Evolutionary conservation across 2,329 filamentous ascomycete species (phyloP).

Genomic region (Dendrostoma leiphaemia): DNA sequence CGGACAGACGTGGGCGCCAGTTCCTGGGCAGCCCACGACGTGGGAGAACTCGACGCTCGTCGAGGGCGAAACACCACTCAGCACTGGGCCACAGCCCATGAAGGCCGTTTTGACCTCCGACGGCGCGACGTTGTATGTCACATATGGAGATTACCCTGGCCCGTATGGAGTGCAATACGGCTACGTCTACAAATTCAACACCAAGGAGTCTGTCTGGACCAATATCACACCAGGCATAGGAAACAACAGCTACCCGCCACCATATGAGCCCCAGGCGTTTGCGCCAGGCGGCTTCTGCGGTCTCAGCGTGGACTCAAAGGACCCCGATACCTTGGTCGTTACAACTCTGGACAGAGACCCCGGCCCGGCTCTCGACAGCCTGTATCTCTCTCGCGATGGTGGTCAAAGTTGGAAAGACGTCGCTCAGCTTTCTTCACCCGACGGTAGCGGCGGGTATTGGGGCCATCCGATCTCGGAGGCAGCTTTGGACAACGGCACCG

Average conservation of each 20-base stretch:
- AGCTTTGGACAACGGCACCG: slow-evolving; percentile 1
- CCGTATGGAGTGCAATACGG: slow-evolving; percentile 9
- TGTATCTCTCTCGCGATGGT: slow-evolving; percentile 6
- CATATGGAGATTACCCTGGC: slow-evolving; percentile 5
- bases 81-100: slow-evolving; percentile 10
- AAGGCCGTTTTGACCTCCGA: neutral
- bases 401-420: slow-evolving; percentile 1
- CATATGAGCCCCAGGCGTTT: neutral
- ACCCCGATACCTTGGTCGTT: slow-evolving; percentile 4
- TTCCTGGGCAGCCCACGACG: slow-evolving; percentile 3
- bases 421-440: slow-evolving; percentile 4
- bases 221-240: slow-evolving; percentile 2
- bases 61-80: neutral
- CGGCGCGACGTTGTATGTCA: slow-evolving; percentile 4
- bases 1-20: neutral
- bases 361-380: slow-evolving; percentile 7
- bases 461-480: slow-evolving; percentile 5
- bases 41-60: neutral
- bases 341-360: slow-evolving; percentile 4
- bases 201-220: neutral
- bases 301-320: neutral
- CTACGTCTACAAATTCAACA: slow-evolving; percentile 7
- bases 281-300: slow-evolving; percentile 6
- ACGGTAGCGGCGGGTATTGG: slow-evolving; percentile 5
- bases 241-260: slow-evolving; percentile 11